phyloP scores from a whole-genome alignment of 371 early-diverging fungal species.

The Dinochytrium kinnereticum region DNA sequence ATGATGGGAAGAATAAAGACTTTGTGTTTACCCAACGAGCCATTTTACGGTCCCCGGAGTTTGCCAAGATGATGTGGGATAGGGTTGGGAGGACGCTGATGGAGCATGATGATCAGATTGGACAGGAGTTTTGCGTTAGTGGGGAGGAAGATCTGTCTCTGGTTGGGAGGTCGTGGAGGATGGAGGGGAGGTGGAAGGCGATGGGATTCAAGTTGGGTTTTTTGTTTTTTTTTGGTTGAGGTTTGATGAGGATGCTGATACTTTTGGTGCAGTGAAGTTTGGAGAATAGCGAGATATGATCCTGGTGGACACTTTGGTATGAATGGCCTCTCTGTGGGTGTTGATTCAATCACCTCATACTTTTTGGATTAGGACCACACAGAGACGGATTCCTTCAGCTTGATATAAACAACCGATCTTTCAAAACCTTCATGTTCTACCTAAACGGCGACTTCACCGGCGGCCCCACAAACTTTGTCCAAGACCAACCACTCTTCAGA shows the following conservation, averaged over 20 bases:
- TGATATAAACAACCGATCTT: constrained; percentile 1
- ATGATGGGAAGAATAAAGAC: background rate
- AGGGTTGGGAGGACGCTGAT: background rate
- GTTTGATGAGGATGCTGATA: background rate
- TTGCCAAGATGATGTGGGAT: background rate
- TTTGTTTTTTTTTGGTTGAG: too few species aligned
- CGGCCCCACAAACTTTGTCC: constrained; percentile 14
- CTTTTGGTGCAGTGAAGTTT: background rate
- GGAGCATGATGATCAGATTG: background rate
- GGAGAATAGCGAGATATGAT: constrained; percentile 10
- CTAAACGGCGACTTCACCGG: constrained; percentile 20
- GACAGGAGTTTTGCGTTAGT: background rate
- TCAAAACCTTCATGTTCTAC: constrained; percentile 22
- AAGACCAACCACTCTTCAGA: background rate
- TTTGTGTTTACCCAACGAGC: background rate
- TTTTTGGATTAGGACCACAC: constrained; percentile 2
- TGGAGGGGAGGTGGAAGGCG: constrained; percentile 4
- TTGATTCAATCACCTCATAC: background rate
- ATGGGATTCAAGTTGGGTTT: constrained; percentile 9
- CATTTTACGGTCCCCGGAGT: background rate
- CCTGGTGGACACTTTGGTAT: constrained; percentile 17
- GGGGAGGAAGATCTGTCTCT: background rate
- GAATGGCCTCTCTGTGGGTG: background rate
- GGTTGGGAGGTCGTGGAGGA: constrained; percentile 13
- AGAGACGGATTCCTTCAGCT: constrained; percentile 16